A percentile compares a stretch with the other conserved stretches of the same genome.
These are phyloP conservation scores for Delonix regia DNA, from an alignment of 306 rosid species.

Conservation along the genomic window DNA sequence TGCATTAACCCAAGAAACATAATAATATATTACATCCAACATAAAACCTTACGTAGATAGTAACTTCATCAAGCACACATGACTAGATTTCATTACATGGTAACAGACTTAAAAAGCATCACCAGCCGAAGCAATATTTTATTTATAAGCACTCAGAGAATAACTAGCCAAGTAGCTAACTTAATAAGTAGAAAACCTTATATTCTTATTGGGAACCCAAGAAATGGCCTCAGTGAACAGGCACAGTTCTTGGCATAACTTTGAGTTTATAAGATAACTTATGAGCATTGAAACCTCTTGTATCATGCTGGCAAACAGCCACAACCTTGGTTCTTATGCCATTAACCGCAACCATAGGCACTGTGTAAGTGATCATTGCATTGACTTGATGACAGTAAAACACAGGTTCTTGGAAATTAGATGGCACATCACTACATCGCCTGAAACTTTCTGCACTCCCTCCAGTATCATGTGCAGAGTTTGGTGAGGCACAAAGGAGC, in stretches of 20 bases:
- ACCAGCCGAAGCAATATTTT: not conserved
- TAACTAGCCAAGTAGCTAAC: not conserved
- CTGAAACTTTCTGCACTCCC: not conserved
- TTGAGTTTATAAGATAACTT: not conserved
- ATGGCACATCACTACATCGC: not conserved
- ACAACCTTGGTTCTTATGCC: not conserved
- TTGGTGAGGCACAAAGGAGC: not conserved
- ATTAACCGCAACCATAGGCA: not conserved
- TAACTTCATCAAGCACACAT: not conserved
- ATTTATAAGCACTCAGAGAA: not conserved
- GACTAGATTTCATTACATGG: not conserved
- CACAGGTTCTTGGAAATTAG: not conserved
- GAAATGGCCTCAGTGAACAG: not conserved
- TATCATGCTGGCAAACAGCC: not conserved
- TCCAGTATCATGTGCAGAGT: not conserved
- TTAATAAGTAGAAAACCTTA: not conserved
- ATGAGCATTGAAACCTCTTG: not conserved
- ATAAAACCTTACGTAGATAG: not conserved
- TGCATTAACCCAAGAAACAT: no score
- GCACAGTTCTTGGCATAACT: not conserved
- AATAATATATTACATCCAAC: not conserved
- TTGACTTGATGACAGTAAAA: not conserved
- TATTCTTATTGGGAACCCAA: not conserved
- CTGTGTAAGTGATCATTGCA: not conserved
- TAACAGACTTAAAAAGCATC: not conserved